These are phyloP conservation scores for Fusarium zealandicum DNA, from an alignment of 2,329 filamentous ascomycete genomes.

Conservation along the genomic window DNA sequence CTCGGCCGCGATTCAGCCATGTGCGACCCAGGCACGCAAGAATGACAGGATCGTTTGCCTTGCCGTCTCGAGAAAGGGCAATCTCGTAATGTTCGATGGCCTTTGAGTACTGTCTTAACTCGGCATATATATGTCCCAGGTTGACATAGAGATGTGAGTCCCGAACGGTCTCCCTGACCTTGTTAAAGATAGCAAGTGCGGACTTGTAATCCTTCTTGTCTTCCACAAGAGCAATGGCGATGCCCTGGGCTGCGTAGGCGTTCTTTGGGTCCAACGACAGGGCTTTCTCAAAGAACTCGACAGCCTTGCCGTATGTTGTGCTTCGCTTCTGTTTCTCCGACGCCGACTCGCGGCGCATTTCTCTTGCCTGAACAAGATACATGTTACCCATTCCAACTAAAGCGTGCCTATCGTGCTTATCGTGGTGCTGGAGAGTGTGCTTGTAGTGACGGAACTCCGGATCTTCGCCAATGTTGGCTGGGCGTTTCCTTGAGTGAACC, in stretches of 20 bases:
- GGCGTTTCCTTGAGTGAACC: constrained; percentile 78
- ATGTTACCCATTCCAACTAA: constrained; percentile 97
- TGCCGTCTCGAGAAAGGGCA: constrained; percentile 79
- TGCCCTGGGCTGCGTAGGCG: constrained; percentile 93
- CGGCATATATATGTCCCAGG: constrained; percentile 89
- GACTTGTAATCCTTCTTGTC: constrained; percentile 88
- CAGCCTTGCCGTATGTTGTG: constrained; percentile 86
- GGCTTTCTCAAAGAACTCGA: constrained; percentile 98
- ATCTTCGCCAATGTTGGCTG: constrained; percentile 83
- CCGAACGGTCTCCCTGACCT: constrained; percentile 87
- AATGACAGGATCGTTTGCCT: constrained; percentile 76
- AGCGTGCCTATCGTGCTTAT: constrained; percentile 98
- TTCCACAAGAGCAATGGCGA: constrained; percentile 92
- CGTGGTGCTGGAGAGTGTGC: constrained; percentile 89
- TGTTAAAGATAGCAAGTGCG: constrained; percentile 87
- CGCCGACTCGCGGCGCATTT: constrained; percentile 92
- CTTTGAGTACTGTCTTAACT: constrained; percentile 87
- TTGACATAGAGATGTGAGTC: constrained; percentile 92
- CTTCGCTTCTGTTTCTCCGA: constrained; percentile 89
- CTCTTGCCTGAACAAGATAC: constrained; percentile 83
- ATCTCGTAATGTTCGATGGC: constrained; percentile 95
- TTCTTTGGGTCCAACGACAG: constrained; percentile 94
- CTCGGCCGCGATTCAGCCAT: constrained; percentile 81
- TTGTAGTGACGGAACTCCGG: constrained; percentile 94
- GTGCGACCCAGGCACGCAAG: constrained; percentile 87